Evolutionary conservation across 2,329 filamentous ascomycete species (phyloP), one percentile per base, ranked within the genome.

Genomic region (Microdochium bolleyi): DNA sequence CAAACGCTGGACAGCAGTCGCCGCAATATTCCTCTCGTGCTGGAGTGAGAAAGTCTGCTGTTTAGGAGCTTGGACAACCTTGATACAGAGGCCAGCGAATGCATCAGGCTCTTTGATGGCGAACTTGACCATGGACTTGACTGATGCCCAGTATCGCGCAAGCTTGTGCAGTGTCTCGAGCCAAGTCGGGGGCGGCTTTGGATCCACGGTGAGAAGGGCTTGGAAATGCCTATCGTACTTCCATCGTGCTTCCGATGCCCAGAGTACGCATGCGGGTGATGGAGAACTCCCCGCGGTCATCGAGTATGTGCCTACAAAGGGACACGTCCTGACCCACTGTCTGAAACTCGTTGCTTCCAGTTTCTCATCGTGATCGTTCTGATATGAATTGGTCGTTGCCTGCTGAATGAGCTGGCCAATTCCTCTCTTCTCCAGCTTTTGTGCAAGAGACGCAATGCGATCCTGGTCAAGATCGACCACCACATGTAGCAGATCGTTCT

Each of bases 91-190:
- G 0, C 24, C 3, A 1, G 52, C 37, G 16, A 68, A 65, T 0
- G 64, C 11, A 1, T 27, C 49, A 16, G 61, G 61, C 37, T 61
- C 48, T 25, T 61, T 62, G 0, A 52, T 30, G 11, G 64, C 62
- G 8, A 65, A 13, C 21, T 65, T 65, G 4, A 67, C 54, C 58
- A 68, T 62, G 1, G 61, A 54, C 50, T 63, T 64, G 1, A 56
- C 54, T 14, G 63, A 62, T 3, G 53, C 52, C 16, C 50, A 52
- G 52, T 67, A 67, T 1, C 65, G 63, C 16, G 55, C 63, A 3
- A 67, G 25, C 49, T 67, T 67, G 27, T 65, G 37, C n/a, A 41
- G 37, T 16, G 37, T 41, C 37, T 41, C 37, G 7, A 41, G 8
- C 37, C 37, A 41, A 5, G 37, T 10, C 13, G 37, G 37, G 16